A percentile compares a stretch with the other conserved stretches of the same genome.
Conservation (phyloP, 1,284 basidiomycete genomes). For the Baeospora myosura region DNA sequence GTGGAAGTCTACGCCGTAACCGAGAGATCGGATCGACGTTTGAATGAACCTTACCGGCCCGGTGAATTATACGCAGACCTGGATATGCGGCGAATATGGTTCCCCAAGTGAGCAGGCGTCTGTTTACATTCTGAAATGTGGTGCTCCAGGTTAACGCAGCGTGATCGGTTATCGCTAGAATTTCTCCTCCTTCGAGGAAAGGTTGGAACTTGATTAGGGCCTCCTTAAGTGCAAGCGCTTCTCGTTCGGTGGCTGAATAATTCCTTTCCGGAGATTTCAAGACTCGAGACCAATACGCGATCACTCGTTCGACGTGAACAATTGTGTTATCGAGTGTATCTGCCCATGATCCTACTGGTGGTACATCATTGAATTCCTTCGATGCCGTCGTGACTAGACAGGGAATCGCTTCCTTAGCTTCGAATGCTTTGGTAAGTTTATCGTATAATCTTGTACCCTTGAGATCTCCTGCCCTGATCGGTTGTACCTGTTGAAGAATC, state of each 20-base stretch:
- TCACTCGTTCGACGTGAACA: conserved; percentile 23
- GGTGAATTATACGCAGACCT: conserved; percentile 21
- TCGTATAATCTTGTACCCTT: conserved; percentile 8
- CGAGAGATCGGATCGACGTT: conserved; percentile 23
- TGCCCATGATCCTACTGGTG: conserved; percentile 14
- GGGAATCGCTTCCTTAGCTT: conserved; percentile 14
- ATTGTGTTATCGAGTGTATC: conserved; percentile 19
- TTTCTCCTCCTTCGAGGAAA: conserved; percentile 20
- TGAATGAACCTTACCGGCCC: conserved; percentile 21
- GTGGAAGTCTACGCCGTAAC: conserved; percentile 3
- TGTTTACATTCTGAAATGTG: conserved; percentile 24
- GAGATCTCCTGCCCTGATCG: conserved; percentile 9
- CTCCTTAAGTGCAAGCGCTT: conserved; percentile 24
- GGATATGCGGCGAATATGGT: conserved; percentile 23
- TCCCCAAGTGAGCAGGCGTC: conserved; percentile 21
- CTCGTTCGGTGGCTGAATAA: conserved; percentile 13
- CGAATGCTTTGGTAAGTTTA: conserved; percentile 9
- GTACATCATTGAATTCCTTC: conserved; percentile 13
- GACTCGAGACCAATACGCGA: conserved; percentile 24
- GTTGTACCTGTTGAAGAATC: conserved; percentile 19
- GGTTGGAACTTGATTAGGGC: conserved; percentile 20
- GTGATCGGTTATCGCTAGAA: conserved; percentile 24
- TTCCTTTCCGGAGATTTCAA: conserved; percentile 9
- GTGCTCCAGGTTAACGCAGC: conserved; percentile 24
- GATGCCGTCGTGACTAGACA: conserved; percentile 14